These are phyloP conservation scores for Capronia coronata DNA, from an alignment of 2,329 filamentous ascomycete genomes.

Conservation along the genomic window DNA sequence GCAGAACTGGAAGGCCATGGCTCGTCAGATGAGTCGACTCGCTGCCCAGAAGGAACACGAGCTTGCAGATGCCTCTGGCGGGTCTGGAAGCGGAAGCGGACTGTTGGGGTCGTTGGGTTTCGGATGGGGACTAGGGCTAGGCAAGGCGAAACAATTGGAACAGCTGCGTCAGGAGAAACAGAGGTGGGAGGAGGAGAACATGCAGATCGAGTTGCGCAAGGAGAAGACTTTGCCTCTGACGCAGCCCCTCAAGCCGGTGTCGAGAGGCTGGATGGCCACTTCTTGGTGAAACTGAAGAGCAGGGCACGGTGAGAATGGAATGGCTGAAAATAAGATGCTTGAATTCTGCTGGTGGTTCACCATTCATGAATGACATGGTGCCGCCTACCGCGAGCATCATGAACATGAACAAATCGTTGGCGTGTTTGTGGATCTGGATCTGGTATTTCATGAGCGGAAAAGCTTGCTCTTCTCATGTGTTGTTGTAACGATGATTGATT, in stretches of 20 bases:
- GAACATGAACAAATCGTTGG: too few species aligned
- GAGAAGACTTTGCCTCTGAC: constrained; percentile 28
- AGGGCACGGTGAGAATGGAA: too few species aligned
- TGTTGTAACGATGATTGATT: too few species aligned
- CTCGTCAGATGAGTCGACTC: constrained; percentile 54
- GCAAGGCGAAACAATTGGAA: constrained; percentile 19
- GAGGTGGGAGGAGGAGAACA: constrained; percentile 27
- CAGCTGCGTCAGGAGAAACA: constrained; percentile 19
- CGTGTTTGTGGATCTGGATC: too few species aligned
- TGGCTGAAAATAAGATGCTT: too few species aligned
- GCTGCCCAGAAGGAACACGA: constrained; percentile 43
- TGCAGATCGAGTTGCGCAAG: constrained; percentile 26
- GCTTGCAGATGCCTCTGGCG: constrained; percentile 27
- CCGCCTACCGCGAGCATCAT: too few species aligned
- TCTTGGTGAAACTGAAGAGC: constrained; percentile 5
- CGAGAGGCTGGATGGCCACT: constrained; percentile 10
- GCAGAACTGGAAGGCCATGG: constrained; percentile 78
- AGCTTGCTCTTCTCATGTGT: too few species aligned
- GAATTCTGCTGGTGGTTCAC: too few species aligned
- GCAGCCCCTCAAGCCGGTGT: constrained; percentile 17
- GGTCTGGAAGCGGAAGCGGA: too few species aligned
- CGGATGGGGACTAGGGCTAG: constrained; percentile 14
- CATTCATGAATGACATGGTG: too few species aligned
- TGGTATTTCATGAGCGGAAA: too few species aligned
- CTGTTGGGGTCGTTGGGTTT: constrained; percentile 33